Base-by-base conservation (phyloP, 768 basidiomycete genomes). In the Boletus subparvulus region DNA sequence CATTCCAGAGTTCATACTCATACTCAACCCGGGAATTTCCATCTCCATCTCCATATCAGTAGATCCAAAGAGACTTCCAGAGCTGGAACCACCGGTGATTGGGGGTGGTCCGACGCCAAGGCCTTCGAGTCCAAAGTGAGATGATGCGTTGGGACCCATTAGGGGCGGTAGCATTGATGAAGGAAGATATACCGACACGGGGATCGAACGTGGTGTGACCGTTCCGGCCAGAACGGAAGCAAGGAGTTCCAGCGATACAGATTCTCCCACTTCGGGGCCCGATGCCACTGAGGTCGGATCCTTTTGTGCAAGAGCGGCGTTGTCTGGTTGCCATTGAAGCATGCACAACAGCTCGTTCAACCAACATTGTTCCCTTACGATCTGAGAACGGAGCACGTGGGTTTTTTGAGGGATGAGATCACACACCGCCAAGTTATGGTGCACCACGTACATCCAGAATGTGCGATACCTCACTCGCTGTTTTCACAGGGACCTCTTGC, bases 361-460 rank as follows among this genome's bases (percentile, higher is more conserved):
- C 91, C 91, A 93, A 63, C 86, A 88, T 71, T 92, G 91, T 58
- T 92, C 90, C 56, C 81, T 79, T 6, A 92, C 88, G 63, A 93
- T 58, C 55, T 61, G 37, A 28, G 28, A 41, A 40, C 6, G 41
- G 41, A 39, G 17, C 14, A 37, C 30, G 44, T 50, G 14, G 49
- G 52, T 24, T n/a, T 11, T 13, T 42, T 24, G n/a, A 52, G 33
- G 14, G 33, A 40, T 39, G 30, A 24, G 19, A 36, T 19, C 11
- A 40, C 52, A 52, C 26, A 33, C 39, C 33, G 30, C 41, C 17
- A 36, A 24, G 39, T 5, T 33, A 44, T 43, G 19, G 26, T 32
- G 14, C 24, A 26, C 17, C n/a, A 58, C 70, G 45, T 63, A 87
- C 90, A 75, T 92, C 90, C 19, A 92, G 68, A 45, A 92, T 80